phyloP scores from a whole-genome alignment of 441 rosid species.

The Arabidopsis hybrid region DNA sequence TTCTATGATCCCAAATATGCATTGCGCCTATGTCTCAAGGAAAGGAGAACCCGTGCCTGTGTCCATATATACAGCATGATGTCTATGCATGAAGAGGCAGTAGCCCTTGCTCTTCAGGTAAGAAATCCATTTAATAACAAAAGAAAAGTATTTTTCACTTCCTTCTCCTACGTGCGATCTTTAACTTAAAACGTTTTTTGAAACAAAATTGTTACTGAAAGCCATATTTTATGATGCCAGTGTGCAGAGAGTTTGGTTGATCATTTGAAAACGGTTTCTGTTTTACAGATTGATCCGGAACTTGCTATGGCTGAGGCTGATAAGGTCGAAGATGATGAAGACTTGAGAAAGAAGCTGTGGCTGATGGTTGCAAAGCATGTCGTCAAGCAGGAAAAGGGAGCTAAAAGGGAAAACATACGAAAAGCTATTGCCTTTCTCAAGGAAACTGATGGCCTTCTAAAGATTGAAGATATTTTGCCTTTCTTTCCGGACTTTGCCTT shows the following conservation, averaged over 20 bases:
- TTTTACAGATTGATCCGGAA: constrained; percentile 91
- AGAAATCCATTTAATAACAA: constrained; percentile 16
- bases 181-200: constrained; percentile 25
- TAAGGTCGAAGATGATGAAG: constrained; percentile 99
- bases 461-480: constrained; percentile 98
- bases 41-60: constrained; percentile 96
- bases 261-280: constrained; percentile 21
- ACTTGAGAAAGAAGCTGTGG: constrained; percentile 98
- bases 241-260: constrained; percentile 16
- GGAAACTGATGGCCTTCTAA: constrained; percentile 97
- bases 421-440: constrained; percentile 98
- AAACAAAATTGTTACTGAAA: neutral
- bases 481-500: constrained; percentile 99
- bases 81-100: constrained; percentile 99
- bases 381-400: constrained; percentile 93
- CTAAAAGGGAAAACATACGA: constrained; percentile 97
- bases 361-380: constrained; percentile 99
- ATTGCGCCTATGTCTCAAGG: constrained; percentile 96
- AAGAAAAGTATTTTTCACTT: neutral
- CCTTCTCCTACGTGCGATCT: constrained; percentile 12
- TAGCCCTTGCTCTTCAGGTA: constrained; percentile 99
- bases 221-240: constrained; percentile 11
- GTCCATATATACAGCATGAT: constrained; percentile 99
- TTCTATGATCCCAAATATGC: constrained; percentile 99
- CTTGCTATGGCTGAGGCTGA: constrained; percentile 99